Evolutionary conservation across 148 eudicot species (phyloP), one percentile per base, ranked within the genome.

Genomic region (Cornus controversa): DNA sequence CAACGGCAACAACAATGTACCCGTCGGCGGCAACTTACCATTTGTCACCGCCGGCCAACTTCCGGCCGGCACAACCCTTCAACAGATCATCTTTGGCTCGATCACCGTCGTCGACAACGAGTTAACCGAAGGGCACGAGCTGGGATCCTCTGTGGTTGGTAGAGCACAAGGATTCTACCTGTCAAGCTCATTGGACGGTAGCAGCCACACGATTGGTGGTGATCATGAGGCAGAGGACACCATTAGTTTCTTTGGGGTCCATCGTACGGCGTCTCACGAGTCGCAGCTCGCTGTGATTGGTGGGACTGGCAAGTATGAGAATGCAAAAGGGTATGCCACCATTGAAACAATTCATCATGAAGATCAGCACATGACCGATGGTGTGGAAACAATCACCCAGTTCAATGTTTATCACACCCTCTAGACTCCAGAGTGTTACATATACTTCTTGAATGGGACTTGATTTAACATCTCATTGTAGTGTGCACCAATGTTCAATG

Each of bases 301-400:
- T 31, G 99, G 99, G 37, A 96, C 98, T 0, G 98, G 98, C 0
- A 89, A 86, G 86, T 96, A 90, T 60, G 92, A 93, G 87, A 83
- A 89, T 82, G 98, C 94, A 0, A 96, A 83, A 68, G 99, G 99
- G 79, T 90, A 90, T 85, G 94, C 99, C 22, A 90, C 91, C 15
- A 90, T 96, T 75, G 98, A 86, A 81, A 86, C 92, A 1, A 80
- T 96, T 73, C 98, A 87, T 16, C 95, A 91, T 54, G 87, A 80
- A 18, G 90, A 96, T 75, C 97, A 93, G 70, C 98, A 93, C 68
- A 93, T 92, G 1, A 96, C 99, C 23, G 99, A 96, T 87, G 99
- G 99, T 6, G 83, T 93, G 47, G 98, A 96, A 37, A 96, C 99
- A 0, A 84, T 93, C 66, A 91, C 94, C 15, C 92, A 88, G 29